Percentiles rank a stretch among this genome's conserved stretches.
Evolutionary conservation across 805 yeast species (phyloP).

Genomic region (Teunomyces tritomae): DNA sequence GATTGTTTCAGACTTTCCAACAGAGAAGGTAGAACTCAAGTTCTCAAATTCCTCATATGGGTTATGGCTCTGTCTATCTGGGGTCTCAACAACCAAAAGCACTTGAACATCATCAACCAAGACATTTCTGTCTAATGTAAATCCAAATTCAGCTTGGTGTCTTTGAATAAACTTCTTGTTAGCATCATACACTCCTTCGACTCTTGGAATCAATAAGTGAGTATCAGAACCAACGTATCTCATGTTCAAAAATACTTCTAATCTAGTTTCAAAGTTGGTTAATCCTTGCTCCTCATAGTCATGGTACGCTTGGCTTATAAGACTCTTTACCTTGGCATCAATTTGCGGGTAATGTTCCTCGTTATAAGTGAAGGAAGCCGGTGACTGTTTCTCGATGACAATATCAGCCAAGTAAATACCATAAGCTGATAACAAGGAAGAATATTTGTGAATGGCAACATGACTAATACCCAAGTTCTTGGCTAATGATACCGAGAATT

Average conservation of each 20-base stretch:
- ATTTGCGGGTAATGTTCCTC: slow-evolving; percentile 34
- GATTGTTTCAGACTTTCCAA: background rate
- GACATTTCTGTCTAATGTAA: slow-evolving; percentile 32
- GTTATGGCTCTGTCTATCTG: slow-evolving; percentile 12
- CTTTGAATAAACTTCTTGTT: slow-evolving; percentile 23
- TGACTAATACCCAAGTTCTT: slow-evolving; percentile 63
- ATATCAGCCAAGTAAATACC: slow-evolving; percentile 76
- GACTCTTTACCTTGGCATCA: slow-evolving; percentile 41
- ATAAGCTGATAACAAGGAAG: slow-evolving; percentile 82
- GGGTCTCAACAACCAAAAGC: slow-evolving; percentile 15
- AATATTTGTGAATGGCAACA: slow-evolving; percentile 74
- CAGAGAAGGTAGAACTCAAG: background rate
- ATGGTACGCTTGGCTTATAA: slow-evolving; percentile 42
- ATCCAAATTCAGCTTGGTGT: slow-evolving; percentile 37
- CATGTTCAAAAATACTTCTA: slow-evolving; percentile 70
- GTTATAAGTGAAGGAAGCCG: slow-evolving; percentile 26
- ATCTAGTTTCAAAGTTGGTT: slow-evolving; percentile 37
- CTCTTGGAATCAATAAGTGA: slow-evolving; percentile 60
- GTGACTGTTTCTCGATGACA: slow-evolving; percentile 38
- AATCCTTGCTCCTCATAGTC: slow-evolving; percentile 51
- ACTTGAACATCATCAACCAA: slow-evolving; percentile 40
- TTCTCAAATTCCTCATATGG: slow-evolving; percentile 17
- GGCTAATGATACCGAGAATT: slow-evolving; percentile 80
- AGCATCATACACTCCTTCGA: slow-evolving; percentile 22
- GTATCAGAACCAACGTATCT: slow-evolving; percentile 91